Conservation (phyloP, 108 stramenopile genomes). For the Discostella pseudostelligera region DNA sequence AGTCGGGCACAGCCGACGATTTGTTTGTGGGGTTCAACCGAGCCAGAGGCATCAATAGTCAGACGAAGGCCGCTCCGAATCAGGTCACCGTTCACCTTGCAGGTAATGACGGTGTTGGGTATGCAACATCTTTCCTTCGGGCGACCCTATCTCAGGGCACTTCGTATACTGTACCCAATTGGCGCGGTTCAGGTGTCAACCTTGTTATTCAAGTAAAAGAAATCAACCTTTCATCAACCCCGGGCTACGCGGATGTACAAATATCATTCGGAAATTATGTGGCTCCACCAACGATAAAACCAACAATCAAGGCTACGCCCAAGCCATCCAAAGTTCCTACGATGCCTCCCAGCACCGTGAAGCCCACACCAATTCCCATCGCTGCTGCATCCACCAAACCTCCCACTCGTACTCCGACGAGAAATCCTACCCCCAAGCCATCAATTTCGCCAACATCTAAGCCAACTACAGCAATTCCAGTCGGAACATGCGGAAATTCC, state of each 20-base stretch:
- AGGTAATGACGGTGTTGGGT: slow-evolving; percentile 20
- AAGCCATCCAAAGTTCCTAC: neutral
- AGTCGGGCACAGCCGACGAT: slow-evolving; percentile 16
- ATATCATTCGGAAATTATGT: slow-evolving; percentile 11
- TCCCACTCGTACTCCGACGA: no score
- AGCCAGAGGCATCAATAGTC: slow-evolving; percentile 22
- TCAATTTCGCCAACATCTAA: neutral
- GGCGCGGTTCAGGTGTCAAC: slow-evolving; percentile 14
- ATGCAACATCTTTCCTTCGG: slow-evolving; percentile 27
- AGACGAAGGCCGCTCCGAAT: slow-evolving; percentile 11
- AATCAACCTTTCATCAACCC: slow-evolving; percentile 12
- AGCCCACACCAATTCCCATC: no score
- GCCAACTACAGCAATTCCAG: no score
- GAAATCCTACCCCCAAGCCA: no score
- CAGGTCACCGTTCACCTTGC: slow-evolving; percentile 26
- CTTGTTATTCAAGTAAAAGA: slow-evolving; percentile 7
- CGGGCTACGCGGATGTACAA: slow-evolving; percentile 15
- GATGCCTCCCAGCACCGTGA: neutral
- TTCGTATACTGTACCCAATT: slow-evolving; percentile 9
- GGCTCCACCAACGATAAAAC: neutral
- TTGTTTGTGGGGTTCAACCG: slow-evolving; percentile 38
- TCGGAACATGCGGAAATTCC: slow-evolving; percentile 11
- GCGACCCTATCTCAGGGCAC: slow-evolving; percentile 11
- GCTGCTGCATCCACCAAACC: no score
- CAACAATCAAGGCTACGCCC: slow-evolving; percentile 1